These are phyloP conservation scores for Sphaerosporella brunnea DNA, from an alignment of 495 filamentous ascomycete genomes.

Conservation along the genomic window DNA sequence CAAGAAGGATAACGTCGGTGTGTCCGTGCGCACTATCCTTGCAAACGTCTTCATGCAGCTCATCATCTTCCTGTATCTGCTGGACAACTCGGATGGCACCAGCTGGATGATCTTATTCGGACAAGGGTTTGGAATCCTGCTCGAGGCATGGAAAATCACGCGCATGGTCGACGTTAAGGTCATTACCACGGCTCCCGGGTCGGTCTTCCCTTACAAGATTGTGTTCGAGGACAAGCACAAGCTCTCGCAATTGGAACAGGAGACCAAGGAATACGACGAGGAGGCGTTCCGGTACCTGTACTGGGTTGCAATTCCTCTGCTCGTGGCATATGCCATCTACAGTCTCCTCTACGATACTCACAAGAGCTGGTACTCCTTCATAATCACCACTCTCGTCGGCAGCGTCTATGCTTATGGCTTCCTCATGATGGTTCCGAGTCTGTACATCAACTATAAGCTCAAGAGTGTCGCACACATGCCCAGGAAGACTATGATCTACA, in stretches of 20 bases:
- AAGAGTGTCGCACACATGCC: conserved; percentile 98
- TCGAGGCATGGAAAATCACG: conserved; percentile 98
- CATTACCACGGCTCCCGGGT: conserved; percentile 45
- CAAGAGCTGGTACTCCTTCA: conserved; percentile 95
- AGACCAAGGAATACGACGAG: conserved; percentile 95
- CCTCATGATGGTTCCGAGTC: conserved; percentile 93
- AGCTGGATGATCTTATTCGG: conserved; percentile 97
- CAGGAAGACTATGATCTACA: conserved; percentile 87
- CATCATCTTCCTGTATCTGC: conserved; percentile 92
- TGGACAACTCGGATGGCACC: conserved; percentile 93
- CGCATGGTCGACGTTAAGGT: conserved; percentile 84
- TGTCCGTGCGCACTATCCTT: conserved; percentile 85
- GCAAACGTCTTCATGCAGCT: conserved; percentile 96
- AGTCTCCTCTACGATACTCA: conserved; percentile 83
- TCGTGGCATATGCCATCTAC: conserved; percentile 78
- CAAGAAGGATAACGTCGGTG: conserved; percentile 97
- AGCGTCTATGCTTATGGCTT: conserved; percentile 97
- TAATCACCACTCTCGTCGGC: conserved; percentile 76
- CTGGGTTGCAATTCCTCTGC: conserved; percentile 69
- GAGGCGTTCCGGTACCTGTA: conserved; percentile 97
- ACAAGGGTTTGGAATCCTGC: conserved; percentile 80
- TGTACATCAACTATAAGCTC: conserved; percentile 97
- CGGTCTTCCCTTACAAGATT: conserved; percentile 64
- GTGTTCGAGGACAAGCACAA: conserved; percentile 93
- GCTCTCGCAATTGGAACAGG: conserved; percentile 83